Conservation (phyloP, 2,329 filamentous ascomycete genomes). For the Coniochaeta prunicola region DNA sequence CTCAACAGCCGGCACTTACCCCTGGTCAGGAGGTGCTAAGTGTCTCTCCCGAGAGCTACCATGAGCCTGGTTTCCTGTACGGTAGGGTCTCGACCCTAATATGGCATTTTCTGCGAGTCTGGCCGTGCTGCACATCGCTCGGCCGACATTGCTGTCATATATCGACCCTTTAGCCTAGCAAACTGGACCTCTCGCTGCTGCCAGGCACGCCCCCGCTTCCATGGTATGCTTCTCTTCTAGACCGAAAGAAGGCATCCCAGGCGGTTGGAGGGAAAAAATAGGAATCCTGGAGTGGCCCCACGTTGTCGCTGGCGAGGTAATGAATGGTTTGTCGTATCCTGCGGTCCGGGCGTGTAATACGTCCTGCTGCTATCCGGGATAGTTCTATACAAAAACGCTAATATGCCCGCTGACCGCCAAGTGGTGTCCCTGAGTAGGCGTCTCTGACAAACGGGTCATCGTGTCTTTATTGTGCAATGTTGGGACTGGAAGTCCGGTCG, state of each 20-base stretch:
- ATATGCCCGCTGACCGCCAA: background rate
- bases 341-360: background rate
- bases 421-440: background rate
- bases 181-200: background rate
- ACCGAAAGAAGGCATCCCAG: background rate
- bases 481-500: background rate
- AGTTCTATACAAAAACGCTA: background rate
- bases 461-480: background rate
- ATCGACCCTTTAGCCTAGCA: background rate
- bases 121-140: background rate
- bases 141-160: constrained; percentile 1
- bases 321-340: background rate
- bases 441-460: background rate
- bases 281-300: background rate
- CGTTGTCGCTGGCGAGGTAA: background rate
- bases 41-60: background rate
- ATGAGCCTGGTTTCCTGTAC: constrained; percentile 4
- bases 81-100: background rate
- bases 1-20: constrained; percentile 1
- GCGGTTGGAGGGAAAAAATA: background rate
- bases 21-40: background rate
- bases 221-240: background rate
- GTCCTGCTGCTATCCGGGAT: constrained; percentile 2
- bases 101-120: background rate
- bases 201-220: background rate